phyloP scores from a whole-genome alignment of 2,329 filamentous ascomycete genomes.

The Diaporthe vaccinii region DNA sequence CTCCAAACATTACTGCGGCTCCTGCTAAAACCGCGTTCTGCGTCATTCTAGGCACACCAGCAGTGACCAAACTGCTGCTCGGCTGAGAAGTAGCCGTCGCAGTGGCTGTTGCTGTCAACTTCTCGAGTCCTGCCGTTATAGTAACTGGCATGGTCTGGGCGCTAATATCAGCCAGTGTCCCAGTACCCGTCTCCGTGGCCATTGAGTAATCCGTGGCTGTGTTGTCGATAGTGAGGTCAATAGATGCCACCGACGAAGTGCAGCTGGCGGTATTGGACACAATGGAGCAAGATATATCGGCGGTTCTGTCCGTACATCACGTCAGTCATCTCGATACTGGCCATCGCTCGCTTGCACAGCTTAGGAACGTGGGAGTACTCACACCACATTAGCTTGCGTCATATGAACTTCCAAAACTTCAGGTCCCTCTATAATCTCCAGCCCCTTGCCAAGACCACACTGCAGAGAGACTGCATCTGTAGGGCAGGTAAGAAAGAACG shows the following conservation, averaged over 20 bases:
- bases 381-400: constrained; percentile 31
- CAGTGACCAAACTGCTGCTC: constrained; percentile 47
- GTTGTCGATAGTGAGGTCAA: constrained; percentile 33
- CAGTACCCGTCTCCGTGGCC: constrained; percentile 29
- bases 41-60: constrained; percentile 48
- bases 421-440: constrained; percentile 44
- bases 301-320: constrained; percentile 27
- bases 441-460: constrained; percentile 42
- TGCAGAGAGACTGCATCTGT: constrained; percentile 39
- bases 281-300: constrained; percentile 40
- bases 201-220: constrained; percentile 17
- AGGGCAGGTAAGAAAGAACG: constrained; percentile 44
- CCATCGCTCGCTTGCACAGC: neutral
- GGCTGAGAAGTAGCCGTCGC: constrained; percentile 15
- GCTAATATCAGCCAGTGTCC: constrained; percentile 43
- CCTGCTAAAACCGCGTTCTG: constrained; percentile 54
- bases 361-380: constrained; percentile 10
- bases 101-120: constrained; percentile 46
- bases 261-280: constrained; percentile 38
- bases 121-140: constrained; percentile 55
- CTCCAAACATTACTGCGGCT: constrained; percentile 51
- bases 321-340: neutral
- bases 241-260: constrained; percentile 27
- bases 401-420: constrained; percentile 41
- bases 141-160: constrained; percentile 49